Evolutionary conservation across 805 yeast genomes (phyloP).

Genomic region (Zygoascus flipseniorum): DNA sequence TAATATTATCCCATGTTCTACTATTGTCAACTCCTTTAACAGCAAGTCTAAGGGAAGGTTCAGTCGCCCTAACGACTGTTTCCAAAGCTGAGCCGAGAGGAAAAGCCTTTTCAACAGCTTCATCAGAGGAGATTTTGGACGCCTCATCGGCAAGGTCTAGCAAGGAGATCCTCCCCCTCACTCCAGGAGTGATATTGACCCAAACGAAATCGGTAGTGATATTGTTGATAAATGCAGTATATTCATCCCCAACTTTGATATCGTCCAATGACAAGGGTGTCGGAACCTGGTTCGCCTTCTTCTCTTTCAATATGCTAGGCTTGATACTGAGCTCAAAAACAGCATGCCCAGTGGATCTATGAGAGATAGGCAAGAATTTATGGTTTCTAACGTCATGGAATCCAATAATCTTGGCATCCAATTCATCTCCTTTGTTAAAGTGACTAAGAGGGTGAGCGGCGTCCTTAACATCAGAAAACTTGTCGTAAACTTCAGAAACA

Average conservation of each 20-base stretch:
- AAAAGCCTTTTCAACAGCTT: constrained; percentile 42
- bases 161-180: constrained; percentile 57
- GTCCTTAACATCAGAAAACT: constrained; percentile 47
- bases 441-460: constrained; percentile 45
- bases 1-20: constrained; percentile 9
- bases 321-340: constrained; percentile 55
- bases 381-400: constrained; percentile 64
- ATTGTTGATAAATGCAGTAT: constrained; percentile 59
- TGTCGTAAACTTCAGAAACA: constrained; percentile 57
- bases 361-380: constrained; percentile 57
- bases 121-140: constrained; percentile 29
- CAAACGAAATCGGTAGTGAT: constrained; percentile 51
- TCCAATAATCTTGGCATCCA: constrained; percentile 66
- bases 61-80: constrained; percentile 49
- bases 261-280: constrained; percentile 33
- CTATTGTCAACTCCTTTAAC: constrained; percentile 15
- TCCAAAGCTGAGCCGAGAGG: constrained; percentile 68
- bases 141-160: constrained; percentile 53
- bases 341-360: constrained; percentile 44
- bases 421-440: constrained; percentile 48
- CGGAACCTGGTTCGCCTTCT: constrained; percentile 30
- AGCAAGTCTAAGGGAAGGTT: constrained; percentile 45
- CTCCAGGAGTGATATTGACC: constrained; percentile 60
- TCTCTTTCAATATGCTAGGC: constrained; percentile 28
- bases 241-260: constrained; percentile 41